These are phyloP conservation scores for Pseudonitzschia delicatissima DNA, from an alignment of 108 stramenopile species.

Conservation along the genomic window DNA sequence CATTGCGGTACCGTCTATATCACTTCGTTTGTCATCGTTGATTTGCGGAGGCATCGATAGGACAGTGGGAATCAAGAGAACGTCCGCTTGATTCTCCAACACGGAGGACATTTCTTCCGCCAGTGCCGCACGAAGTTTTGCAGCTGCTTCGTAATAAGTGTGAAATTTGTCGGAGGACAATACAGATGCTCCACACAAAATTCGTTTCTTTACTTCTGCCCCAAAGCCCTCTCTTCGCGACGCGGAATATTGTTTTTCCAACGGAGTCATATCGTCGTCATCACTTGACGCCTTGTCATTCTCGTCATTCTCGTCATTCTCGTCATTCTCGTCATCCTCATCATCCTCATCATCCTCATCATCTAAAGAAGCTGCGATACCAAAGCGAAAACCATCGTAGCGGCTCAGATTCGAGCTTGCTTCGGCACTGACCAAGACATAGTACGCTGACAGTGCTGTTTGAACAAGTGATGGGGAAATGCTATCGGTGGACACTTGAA, in stretches of 20 bases:
- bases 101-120: conserved; percentile 55
- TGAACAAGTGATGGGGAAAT: conserved; percentile 70
- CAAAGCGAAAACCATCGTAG: conserved; percentile 95
- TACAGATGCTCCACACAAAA: conserved; percentile 81
- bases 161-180: conserved; percentile 85
- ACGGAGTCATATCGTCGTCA: conserved; percentile 15
- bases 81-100: conserved; percentile 57
- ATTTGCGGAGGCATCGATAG: conserved; percentile 53
- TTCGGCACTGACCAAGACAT: conserved; percentile 94
- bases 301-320: not conserved
- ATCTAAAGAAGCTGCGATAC: conserved; percentile 34
- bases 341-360: too few relatives aligned
- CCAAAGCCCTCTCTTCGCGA: conserved; percentile 77
- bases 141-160: conserved; percentile 85
- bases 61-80: conserved; percentile 79
- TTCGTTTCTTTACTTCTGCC: conserved; percentile 71
- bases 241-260: conserved; percentile 71
- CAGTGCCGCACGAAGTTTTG: conserved; percentile 62
- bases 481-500: conserved; percentile 40
- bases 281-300: not conserved
- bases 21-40: conserved; percentile 19
- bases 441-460: conserved; percentile 87
- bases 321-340: not conserved
- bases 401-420: conserved; percentile 94
- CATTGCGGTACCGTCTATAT: conserved; percentile 57